Evolutionary conservation across 1,284 basidiomycete genomes (phyloP).

Genomic region (Heterobasidion annosum): DNA sequence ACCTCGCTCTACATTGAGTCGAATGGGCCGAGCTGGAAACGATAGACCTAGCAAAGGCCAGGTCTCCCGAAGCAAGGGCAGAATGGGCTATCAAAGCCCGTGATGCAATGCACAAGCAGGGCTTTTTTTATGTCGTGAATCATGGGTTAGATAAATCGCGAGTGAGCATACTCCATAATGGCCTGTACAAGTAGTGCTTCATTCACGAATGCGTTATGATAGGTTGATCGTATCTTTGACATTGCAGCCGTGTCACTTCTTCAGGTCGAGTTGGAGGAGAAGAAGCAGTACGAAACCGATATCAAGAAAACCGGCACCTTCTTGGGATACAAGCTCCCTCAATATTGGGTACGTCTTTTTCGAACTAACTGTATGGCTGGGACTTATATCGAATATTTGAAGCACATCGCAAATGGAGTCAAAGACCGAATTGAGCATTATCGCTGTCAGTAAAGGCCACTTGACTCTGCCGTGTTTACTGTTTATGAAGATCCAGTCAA

Average conservation of each 20-base stretch:
- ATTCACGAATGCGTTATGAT: neutral
- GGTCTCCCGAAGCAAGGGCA: constrained; percentile 34
- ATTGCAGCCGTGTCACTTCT: constrained; percentile 55
- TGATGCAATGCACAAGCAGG: constrained; percentile 49
- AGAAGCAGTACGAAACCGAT: constrained; percentile 36
- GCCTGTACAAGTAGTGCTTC: constrained; percentile 23
- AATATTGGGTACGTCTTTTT: constrained; percentile 37
- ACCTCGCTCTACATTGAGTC: constrained; percentile 26
- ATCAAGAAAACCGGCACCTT: constrained; percentile 43
- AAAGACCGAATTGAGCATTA: constrained; percentile 51
- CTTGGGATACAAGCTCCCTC: constrained; percentile 49
- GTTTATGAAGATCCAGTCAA: constrained; percentile 10
- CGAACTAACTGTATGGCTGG: neutral
- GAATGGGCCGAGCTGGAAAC: constrained; percentile 62
- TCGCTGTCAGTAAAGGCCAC: constrained; percentile 28
- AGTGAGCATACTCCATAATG: neutral
- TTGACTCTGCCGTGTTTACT: neutral
- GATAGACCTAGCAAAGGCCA: constrained; percentile 49
- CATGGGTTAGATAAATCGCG: constrained; percentile 37
- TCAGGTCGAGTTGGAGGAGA: constrained; percentile 45
- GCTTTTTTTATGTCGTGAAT: constrained; percentile 56
- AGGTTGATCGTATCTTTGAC: constrained; percentile 45
- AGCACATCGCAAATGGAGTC: constrained; percentile 51
- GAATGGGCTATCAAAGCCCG: constrained; percentile 39
- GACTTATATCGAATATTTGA: constrained; percentile 2